Conservation (phyloP, 768 basidiomycete genomes). For the Auriscalpium vulgare region DNA sequence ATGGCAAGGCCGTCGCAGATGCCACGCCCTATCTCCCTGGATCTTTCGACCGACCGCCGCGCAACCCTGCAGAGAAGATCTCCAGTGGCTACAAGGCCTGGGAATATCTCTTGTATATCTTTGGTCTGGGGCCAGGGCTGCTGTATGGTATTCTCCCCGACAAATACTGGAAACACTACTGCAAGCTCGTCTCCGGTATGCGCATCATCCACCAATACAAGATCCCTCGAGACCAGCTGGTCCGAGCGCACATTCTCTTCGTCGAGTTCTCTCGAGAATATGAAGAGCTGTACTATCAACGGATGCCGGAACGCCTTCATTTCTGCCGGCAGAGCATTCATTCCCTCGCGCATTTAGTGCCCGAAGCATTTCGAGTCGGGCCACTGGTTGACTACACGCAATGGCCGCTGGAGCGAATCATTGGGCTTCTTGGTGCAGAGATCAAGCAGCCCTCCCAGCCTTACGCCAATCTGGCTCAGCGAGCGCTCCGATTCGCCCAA, state of each 20-base stretch:
- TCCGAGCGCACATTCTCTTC: constrained; percentile 18
- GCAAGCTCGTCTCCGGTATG: constrained; percentile 20
- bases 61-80: constrained; percentile 34
- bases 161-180: constrained; percentile 21
- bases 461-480: constrained; percentile 19
- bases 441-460: constrained; percentile 19
- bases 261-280: constrained; percentile 25
- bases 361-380: constrained; percentile 18
- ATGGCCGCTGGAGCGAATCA: constrained; percentile 19
- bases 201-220: constrained; percentile 16
- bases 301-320: constrained; percentile 20
- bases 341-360: constrained; percentile 21
- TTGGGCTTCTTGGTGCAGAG: constrained; percentile 20
- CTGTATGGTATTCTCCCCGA: constrained; percentile 19
- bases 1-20: not conserved
- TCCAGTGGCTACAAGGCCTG: constrained; percentile 25
- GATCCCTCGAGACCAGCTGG: constrained; percentile 11
- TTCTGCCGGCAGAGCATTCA: constrained; percentile 28
- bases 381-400: constrained; percentile 10
- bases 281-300: constrained; percentile 29
- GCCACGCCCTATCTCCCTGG: constrained; percentile 26
- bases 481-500: constrained; percentile 9
- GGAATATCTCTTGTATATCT: constrained; percentile 20
- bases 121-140: constrained; percentile 18
- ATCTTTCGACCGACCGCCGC: constrained; percentile 34